A percentile compares a stretch with the other conserved stretches of the same genome.
Conservation (phyloP, 768 basidiomycete species). For the Pleurotus eryngii region DNA sequence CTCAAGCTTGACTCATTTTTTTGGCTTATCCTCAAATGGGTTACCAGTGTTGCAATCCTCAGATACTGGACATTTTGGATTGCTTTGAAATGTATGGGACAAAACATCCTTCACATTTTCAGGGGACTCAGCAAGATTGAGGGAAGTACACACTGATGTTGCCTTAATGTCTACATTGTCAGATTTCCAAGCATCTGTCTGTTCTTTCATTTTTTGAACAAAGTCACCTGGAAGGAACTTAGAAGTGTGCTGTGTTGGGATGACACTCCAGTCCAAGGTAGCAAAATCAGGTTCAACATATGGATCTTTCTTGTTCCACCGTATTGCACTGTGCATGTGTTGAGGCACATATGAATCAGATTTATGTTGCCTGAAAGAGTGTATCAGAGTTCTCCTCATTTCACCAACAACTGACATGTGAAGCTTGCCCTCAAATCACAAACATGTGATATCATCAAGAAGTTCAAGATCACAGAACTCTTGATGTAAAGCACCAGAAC, state of each 20-base stretch:
- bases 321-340: not conserved
- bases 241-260: not conserved
- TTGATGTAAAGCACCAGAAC: slow-evolving; percentile 20
- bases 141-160: no score
- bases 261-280: not conserved
- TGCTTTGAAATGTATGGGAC: no score
- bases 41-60: no score
- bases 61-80: no score
- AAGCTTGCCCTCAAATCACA: slow-evolving; percentile 10
- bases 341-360: no score
- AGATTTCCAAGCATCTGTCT: no score
- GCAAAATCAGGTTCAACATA: not conserved
- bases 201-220: not conserved
- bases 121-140: no score
- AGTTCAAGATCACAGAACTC: no score
- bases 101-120: no score
- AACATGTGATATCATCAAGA: no score
- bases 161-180: no score
- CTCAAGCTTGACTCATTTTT: not conserved
- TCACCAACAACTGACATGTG: slow-evolving; percentile 10
- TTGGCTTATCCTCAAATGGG: not conserved
- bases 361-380: not conserved
- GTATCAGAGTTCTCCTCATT: slow-evolving; percentile 12
- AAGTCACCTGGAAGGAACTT: not conserved
- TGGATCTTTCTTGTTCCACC: not conserved